Evolutionary conservation across 2,329 filamentous ascomycete genomes (phyloP).

Genomic region (Emmonsiellopsis sp.): DNA sequence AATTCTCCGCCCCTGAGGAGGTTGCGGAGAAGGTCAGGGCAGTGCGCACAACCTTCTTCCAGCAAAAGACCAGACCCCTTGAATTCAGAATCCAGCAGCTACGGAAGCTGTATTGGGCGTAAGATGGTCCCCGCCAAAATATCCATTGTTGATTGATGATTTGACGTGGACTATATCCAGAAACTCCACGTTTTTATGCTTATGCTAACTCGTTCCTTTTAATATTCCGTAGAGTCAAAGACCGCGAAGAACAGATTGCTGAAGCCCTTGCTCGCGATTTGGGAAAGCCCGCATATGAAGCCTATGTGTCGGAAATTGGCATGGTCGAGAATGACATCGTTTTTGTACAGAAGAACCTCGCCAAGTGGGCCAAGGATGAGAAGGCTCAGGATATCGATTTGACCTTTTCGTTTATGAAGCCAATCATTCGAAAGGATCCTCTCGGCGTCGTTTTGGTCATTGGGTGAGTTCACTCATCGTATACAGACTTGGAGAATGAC

Average conservation of each 20-base stretch:
- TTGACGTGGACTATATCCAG: not conserved
- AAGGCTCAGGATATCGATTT: slow-evolving; percentile 60
- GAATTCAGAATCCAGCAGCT: slow-evolving; percentile 78
- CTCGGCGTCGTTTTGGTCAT: slow-evolving; percentile 77
- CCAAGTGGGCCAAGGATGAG: slow-evolving; percentile 78
- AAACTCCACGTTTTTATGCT: slow-evolving; percentile 2
- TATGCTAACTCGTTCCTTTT: slow-evolving; percentile 3
- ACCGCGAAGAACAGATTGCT: slow-evolving; percentile 63
- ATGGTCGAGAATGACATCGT: slow-evolving; percentile 77
- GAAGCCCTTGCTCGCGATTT: slow-evolving; percentile 72
- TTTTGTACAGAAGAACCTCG: slow-evolving; percentile 66
- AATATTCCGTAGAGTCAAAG: slow-evolving; percentile 47
- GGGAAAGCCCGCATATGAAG: slow-evolving; percentile 67
- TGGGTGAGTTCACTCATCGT: slow-evolving; percentile 42
- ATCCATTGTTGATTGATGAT: not conserved
- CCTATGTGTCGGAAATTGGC: slow-evolving; percentile 62
- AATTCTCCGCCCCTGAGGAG: slow-evolving; percentile 55
- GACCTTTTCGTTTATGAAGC: slow-evolving; percentile 59
- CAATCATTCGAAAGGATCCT: slow-evolving; percentile 78
- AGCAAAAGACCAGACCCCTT: slow-evolving; percentile 72
- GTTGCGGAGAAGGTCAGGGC: slow-evolving; percentile 55
- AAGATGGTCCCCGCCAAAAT: slow-evolving; percentile 13
- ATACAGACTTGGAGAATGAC: not conserved
- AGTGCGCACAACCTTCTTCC: slow-evolving; percentile 60
- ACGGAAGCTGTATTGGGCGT: slow-evolving; percentile 89